Base-by-base conservation (phyloP, 306 rosid species). In the Cucurbita moschata region DNA sequence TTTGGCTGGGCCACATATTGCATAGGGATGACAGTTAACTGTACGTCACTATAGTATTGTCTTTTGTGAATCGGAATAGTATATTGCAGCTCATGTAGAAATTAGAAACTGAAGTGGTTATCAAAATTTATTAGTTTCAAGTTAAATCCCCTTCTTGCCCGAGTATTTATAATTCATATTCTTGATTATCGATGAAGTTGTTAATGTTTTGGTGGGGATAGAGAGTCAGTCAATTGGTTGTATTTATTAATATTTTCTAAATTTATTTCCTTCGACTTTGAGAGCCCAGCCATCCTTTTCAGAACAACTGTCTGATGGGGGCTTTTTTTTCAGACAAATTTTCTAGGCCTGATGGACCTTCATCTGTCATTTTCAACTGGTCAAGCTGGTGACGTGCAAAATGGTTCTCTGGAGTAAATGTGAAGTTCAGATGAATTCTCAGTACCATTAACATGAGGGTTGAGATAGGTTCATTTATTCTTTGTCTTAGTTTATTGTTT, bases 261-360 rank as follows among this genome's bases (percentile, higher is more conserved):
- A 49, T 66, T 46, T 59, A 6, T 54, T 10, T 55, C 13, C 37
- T 72, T 54, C 10, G 35, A 13, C 38, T 88, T 72, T 72, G 85
- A 92, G 96, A 87, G 84, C 82, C 91, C 89, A 19, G 83, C 88
- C 72, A 72, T 86, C 81, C 81, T 84, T 79, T 90, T 88, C 89
- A 92, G 90, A 88, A 86, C 96, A 70, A 18, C 96, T 90, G 73
- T 96, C 96, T 70, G 88, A 88, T 77, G 88, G 89, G 90, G 85
- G 50, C 6, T 62, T 76, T 88, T 72, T 93, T 90, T 77, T 82
- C 98, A 59, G 84, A 81, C 63, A 91, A 77, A 80, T 72, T 82
- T 82, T 76, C 78, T 82, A 60, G 97, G 88, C 82, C 85, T 89
- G 56, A 90, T 85, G 82, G 95, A 88, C 78, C 92, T 93, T 30